Conservation (phyloP, 805 yeast species). For the Saccharomyces cerevisiae region DNA sequence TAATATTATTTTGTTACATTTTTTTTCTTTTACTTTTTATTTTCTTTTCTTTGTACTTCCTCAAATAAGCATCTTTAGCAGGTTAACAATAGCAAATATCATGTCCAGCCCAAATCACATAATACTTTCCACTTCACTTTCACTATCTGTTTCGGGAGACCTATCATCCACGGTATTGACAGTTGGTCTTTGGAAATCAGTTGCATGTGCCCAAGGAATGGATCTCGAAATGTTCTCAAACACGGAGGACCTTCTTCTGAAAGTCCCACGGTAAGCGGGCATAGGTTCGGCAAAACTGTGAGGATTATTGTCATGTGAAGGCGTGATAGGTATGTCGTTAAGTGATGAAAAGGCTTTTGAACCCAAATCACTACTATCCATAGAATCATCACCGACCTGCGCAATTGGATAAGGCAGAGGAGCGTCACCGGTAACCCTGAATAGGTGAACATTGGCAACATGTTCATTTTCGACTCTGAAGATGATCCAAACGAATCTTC, state of each 20-base stretch:
- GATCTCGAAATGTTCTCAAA: slow-evolving; percentile 32
- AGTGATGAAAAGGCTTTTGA: neutral
- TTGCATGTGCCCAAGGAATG: slow-evolving; percentile 69
- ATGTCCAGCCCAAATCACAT: slow-evolving; percentile 1
- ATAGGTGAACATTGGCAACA: slow-evolving; percentile 76
- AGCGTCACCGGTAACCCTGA: slow-evolving; percentile 80
- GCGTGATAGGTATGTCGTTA: neutral
- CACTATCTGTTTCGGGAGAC: slow-evolving; percentile 16
- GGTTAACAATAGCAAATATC: neutral
- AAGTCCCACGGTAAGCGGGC: slow-evolving; percentile 15
- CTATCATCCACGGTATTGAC: neutral
- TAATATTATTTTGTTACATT: neutral
- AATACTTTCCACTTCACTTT: slow-evolving; percentile 13
- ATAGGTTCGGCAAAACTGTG: slow-evolving; percentile 14
- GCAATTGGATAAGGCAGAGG: slow-evolving; percentile 65
- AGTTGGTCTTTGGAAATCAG: slow-evolving; percentile 70
- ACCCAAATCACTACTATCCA: neutral
- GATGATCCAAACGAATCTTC: slow-evolving; percentile 84
- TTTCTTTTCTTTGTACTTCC: neutral
- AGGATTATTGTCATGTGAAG: neutral
- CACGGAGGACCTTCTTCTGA: slow-evolving; percentile 21
- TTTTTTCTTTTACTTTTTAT: neutral
- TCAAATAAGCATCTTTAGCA: neutral
- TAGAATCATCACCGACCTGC: neutral
- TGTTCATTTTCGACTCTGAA: slow-evolving; percentile 96